Evolutionary conservation across 306 rosid genomes (phyloP).

Genomic region (Ochetophila trinervis): DNA sequence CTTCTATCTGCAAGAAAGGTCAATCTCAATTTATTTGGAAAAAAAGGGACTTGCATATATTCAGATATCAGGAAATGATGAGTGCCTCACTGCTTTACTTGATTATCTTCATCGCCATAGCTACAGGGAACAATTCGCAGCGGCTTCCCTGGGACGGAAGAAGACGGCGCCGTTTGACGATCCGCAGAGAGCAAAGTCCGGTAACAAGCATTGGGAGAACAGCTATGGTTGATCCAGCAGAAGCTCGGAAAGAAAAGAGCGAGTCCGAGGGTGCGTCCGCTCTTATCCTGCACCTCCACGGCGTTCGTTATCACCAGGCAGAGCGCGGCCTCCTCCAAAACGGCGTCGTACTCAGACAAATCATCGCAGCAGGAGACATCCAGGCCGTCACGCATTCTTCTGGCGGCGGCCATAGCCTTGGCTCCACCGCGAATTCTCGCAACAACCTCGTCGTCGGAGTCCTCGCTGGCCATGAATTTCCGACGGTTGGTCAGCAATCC

Average conservation of each 20-base stretch:
- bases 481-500: slow-evolving; percentile 51
- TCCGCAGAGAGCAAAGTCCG: slow-evolving; percentile 31
- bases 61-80: neutral
- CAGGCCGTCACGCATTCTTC: slow-evolving; percentile 16
- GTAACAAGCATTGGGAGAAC: slow-evolving; percentile 77
- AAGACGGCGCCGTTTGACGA: slow-evolving; percentile 14
- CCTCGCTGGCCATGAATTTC: slow-evolving; percentile 20
- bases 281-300: slow-evolving; percentile 70
- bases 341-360: slow-evolving; percentile 15
- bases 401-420: slow-evolving; percentile 44
- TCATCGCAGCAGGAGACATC: neutral
- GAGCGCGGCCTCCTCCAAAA: slow-evolving; percentile 50
- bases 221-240: slow-evolving; percentile 82
- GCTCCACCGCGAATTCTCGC: slow-evolving; percentile 34
- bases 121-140: slow-evolving; percentile 35
- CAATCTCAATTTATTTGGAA: neutral
- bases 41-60: neutral
- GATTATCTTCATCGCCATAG: slow-evolving; percentile 16
- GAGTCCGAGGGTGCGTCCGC: slow-evolving; percentile 49
- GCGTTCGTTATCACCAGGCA: slow-evolving; percentile 74
- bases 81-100: slow-evolving; percentile 19
- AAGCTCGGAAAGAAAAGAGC: slow-evolving; percentile 50
- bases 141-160: neutral
- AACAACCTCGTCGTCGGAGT: slow-evolving; percentile 7
- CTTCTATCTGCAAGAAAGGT: slow-evolving; percentile 49